phyloP scores from a whole-genome alignment of 805 yeast genomes.

The Candida piceae region DNA sequence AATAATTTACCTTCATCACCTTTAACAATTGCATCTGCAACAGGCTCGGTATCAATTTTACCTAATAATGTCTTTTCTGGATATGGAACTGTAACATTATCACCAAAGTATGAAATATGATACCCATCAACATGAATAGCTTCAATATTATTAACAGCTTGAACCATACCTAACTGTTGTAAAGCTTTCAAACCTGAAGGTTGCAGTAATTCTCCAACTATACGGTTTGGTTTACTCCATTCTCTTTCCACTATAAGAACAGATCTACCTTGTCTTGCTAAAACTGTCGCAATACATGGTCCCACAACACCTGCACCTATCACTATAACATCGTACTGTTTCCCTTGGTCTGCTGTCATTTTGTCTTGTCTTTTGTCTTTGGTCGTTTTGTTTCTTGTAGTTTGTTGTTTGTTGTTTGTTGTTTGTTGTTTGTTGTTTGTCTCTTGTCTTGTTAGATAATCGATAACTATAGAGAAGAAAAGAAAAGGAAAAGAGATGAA shows the following conservation, averaged over 20 bases:
- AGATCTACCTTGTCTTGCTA: slow-evolving; percentile 84
- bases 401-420: too few relatives aligned
- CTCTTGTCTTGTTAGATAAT: too few relatives aligned
- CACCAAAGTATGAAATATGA: slow-evolving; percentile 62
- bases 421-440: too few relatives aligned
- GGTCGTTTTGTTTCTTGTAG: not conserved
- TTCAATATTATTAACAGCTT: slow-evolving; percentile 67
- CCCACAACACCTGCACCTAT: slow-evolving; percentile 99
- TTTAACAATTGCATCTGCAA: slow-evolving; percentile 49
- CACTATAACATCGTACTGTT: slow-evolving; percentile 70
- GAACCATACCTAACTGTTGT: slow-evolving; percentile 74
- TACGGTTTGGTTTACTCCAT: slow-evolving; percentile 89
- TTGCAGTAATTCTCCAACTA: slow-evolving; percentile 95
- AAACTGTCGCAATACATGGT: slow-evolving; percentile 83
- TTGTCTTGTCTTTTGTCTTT: not conserved
- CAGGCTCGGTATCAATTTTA: slow-evolving; percentile 38
- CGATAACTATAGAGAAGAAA: too few relatives aligned
- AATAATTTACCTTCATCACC: slow-evolving; percentile 52
- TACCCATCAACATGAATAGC: slow-evolving; percentile 80
- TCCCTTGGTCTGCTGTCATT: not conserved
- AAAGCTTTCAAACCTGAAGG: slow-evolving; percentile 93
- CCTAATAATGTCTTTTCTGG: slow-evolving; percentile 54
- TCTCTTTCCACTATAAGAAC: slow-evolving; percentile 83
- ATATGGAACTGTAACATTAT: slow-evolving; percentile 59
- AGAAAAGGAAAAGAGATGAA: too few relatives aligned